Percentiles rank a stretch among this genome's conserved stretches.
These are phyloP conservation scores for Ustilago tritici DNA, from an alignment of 1,284 basidiomycete species.

Conservation along the genomic window DNA sequence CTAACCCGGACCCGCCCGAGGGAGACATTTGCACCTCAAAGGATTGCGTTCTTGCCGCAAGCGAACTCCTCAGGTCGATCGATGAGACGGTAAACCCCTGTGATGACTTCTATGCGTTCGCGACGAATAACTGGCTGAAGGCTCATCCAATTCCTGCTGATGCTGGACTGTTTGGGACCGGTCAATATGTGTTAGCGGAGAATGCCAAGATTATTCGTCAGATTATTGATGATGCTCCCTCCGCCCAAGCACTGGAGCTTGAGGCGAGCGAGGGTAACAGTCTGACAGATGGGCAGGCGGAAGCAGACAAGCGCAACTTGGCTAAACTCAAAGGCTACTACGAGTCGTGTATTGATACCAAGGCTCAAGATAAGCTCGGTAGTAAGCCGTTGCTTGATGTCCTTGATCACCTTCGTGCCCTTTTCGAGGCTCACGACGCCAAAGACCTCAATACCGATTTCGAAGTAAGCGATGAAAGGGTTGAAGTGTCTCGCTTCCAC, in stretches of 20 bases:
- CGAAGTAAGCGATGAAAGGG: constrained; percentile 72
- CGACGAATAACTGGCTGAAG: constrained; percentile 70
- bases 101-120: constrained; percentile 92
- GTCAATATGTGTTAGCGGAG: constrained; percentile 44
- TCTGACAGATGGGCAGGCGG: constrained; percentile 24
- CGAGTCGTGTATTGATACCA: constrained; percentile 83
- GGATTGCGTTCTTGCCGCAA: constrained; percentile 85
- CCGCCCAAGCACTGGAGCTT: constrained; percentile 67
- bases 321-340: constrained; percentile 85
- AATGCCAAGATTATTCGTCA: constrained; percentile 69
- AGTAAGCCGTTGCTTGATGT: constrained; percentile 71
- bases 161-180: constrained; percentile 72
- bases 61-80: constrained; percentile 82
- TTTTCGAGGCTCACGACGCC: constrained; percentile 31
- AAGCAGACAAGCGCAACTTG: constrained; percentile 78
- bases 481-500: constrained; percentile 76
- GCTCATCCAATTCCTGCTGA: constrained; percentile 69
- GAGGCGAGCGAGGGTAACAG: constrained; percentile 15
- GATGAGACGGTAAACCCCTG: constrained; percentile 90
- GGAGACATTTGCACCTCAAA: constrained; percentile 77
- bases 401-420: constrained; percentile 69
- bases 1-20: constrained; percentile 58
- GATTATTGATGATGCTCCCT: constrained; percentile 67
- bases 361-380: constrained; percentile 71
- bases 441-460: constrained; percentile 62